These are phyloP conservation scores for Aspergillus novofumigatus DNA, from an alignment of 2,329 filamentous ascomycete genomes.

Conservation along the genomic window DNA sequence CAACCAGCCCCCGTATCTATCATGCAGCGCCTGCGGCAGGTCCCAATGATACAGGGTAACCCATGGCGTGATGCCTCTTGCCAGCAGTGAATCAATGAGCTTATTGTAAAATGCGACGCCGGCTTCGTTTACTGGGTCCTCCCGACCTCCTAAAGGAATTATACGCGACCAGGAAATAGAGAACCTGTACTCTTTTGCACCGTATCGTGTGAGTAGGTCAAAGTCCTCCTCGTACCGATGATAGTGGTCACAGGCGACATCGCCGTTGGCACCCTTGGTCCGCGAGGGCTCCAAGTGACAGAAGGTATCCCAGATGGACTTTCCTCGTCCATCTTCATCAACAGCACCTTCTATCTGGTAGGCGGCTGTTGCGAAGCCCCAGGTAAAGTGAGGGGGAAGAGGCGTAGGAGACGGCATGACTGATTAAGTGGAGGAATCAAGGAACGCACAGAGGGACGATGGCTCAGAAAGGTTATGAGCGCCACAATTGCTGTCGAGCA, in stretches of 20 bases:
- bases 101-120: constrained; percentile 44
- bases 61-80: constrained; percentile 37
- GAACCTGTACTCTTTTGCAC: constrained; percentile 33
- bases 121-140: constrained; percentile 40
- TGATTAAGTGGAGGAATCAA: background rate
- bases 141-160: constrained; percentile 40
- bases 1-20: constrained; percentile 30
- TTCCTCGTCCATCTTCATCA: constrained; percentile 35
- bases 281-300: constrained; percentile 26
- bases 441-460: background rate
- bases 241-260: constrained; percentile 46
- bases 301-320: constrained; percentile 37
- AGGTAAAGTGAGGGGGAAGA: constrained; percentile 28
- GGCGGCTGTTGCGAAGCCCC: constrained; percentile 37
- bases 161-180: constrained; percentile 45
- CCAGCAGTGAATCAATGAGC: constrained; percentile 38
- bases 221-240: constrained; percentile 45
- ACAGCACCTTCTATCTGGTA: constrained; percentile 42
- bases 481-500: background rate
- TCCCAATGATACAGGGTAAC: constrained; percentile 44
- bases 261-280: constrained; percentile 38
- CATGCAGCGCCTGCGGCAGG: constrained; percentile 31
- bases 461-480: background rate
- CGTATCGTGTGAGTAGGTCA: constrained; percentile 21
- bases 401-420: background rate